Evolutionary conservation across 306 rosid genomes (phyloP).

Genomic region (Boehmeria nivea): DNA sequence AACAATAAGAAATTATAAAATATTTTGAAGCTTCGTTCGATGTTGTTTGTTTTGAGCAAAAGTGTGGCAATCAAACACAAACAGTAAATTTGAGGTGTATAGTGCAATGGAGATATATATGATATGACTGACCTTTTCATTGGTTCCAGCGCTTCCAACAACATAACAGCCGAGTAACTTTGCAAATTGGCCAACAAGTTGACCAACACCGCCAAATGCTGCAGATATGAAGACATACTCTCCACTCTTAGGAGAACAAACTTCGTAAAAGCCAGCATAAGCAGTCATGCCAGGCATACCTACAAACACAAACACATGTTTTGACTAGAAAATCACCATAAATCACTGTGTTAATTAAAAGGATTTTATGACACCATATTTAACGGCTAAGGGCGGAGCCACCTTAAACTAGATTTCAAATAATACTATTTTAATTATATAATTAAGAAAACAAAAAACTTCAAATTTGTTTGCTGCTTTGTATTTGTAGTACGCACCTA

Average conservation of each 20-base stretch:
- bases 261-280: neutral
- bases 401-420: no score
- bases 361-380: no score
- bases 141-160: slow-evolving; percentile 10
- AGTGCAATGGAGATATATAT: neutral
- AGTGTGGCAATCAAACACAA: no score
- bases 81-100: no score
- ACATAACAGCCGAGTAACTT: neutral
- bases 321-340: no score
- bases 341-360: no score
- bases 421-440: no score
- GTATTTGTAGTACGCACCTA: neutral
- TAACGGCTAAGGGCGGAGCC: no score
- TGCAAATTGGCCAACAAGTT: slow-evolving; percentile 3
- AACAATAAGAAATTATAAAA: no score
- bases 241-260: neutral
- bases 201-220: slow-evolving; percentile 5
- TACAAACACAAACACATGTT: neutral
- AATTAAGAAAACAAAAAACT: neutral
- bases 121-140: neutral
- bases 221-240: neutral
- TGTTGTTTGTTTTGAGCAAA: no score
- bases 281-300: slow-evolving; percentile 15
- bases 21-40: no score
- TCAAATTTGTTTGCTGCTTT: no score